Conservation (phyloP, 176 grass and related monocot species). For the barley (Hordeum vulgare) region DNA sequence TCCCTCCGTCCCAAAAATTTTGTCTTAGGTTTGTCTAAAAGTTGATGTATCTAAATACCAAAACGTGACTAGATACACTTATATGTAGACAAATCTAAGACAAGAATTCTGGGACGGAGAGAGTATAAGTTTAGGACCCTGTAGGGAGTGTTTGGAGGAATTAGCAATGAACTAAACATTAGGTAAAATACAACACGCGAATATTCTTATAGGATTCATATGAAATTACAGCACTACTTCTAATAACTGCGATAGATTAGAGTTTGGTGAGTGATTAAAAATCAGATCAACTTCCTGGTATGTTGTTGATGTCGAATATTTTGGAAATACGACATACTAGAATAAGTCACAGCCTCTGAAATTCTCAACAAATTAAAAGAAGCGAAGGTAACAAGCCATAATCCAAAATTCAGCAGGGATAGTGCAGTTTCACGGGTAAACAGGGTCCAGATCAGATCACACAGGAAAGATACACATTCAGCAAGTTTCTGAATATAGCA, state of each 20-base stretch:
- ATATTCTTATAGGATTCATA: not conserved
- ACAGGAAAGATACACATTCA: not conserved
- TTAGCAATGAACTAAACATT: not conserved
- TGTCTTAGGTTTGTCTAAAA: too few species aligned
- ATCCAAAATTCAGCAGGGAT: not conserved
- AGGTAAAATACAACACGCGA: not conserved
- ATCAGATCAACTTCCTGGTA: not conserved
- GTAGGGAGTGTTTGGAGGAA: not conserved
- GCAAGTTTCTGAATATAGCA: not conserved
- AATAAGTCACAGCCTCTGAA: too few species aligned
- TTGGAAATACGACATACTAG: too few species aligned
- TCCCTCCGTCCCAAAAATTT: too few species aligned
- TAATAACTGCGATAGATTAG: too few species aligned
- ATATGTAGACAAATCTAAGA: too few species aligned
- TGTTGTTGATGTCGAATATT: not conserved
- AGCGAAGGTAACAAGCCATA: not conserved
- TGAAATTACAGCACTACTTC: not conserved
- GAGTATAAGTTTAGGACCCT: too few species aligned
- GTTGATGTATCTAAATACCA: too few species aligned
- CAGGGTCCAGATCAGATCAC: conserved; percentile 5
- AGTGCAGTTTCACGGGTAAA: conserved; percentile 9
- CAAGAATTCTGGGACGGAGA: too few species aligned
- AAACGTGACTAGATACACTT: too few species aligned
- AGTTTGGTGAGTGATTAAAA: not conserved
- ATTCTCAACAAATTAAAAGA: not conserved